A percentile compares a stretch with the other conserved stretches of the same genome.
Conservation (phyloP, 495 filamentous ascomycete species). For the Parathielavia hyrcaniae region DNA sequence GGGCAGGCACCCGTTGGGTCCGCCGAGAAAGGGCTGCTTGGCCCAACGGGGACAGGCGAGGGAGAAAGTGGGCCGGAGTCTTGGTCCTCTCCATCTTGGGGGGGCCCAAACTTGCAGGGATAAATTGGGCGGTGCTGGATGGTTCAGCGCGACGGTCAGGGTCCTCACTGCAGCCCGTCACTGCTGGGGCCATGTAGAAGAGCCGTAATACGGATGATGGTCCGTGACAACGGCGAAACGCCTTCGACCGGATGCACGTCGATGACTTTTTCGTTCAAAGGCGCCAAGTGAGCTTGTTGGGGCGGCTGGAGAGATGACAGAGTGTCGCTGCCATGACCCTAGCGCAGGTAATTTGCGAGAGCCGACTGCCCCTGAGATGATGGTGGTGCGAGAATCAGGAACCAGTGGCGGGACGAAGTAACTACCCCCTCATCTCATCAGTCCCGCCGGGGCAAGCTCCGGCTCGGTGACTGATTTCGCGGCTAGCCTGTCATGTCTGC, state of each 20-base stretch:
- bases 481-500: no score
- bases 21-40: neutral
- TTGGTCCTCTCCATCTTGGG: neutral
- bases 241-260: neutral
- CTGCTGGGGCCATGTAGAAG: neutral
- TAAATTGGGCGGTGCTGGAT: neutral
- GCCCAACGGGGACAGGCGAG: constrained; percentile 10
- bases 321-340: neutral
- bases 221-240: neutral
- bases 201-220: neutral
- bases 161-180: neutral
- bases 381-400: constrained; percentile 2
- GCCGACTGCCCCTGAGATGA: neutral
- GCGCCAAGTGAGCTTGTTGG: neutral
- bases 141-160: constrained; percentile 3
- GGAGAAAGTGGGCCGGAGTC: constrained; percentile 6
- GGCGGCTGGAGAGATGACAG: constrained; percentile 1
- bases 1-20: constrained; percentile 1
- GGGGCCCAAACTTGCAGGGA: constrained; percentile 11
- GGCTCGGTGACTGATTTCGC: no score
- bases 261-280: neutral
- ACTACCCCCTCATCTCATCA: no score
- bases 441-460: no score
- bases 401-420: no score
- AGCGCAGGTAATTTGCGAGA: neutral